A percentile compares a stretch with the other conserved stretches of the same genome.
phyloP scores from a whole-genome alignment of 2,329 filamentous ascomycete genomes.

The Tolypocladium inflatum region DNA sequence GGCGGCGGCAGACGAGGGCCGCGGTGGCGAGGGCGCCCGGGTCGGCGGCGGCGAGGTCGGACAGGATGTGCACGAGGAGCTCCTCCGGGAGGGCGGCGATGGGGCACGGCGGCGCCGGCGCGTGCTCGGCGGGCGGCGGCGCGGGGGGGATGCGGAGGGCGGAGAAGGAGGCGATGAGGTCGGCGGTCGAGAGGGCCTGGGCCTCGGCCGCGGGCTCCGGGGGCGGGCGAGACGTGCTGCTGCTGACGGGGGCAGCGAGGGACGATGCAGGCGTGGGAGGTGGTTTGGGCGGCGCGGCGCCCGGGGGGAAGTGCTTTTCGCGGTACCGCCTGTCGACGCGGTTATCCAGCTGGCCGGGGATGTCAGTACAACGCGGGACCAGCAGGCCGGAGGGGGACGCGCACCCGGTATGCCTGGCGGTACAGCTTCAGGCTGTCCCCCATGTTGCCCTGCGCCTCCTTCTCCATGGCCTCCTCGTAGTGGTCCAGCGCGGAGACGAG shows the following conservation, averaged over 20 bases:
- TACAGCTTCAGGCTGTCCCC: constrained; percentile 86
- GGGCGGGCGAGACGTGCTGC: background rate
- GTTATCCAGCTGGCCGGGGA: constrained; percentile 59
- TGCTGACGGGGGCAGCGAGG: constrained; percentile 4
- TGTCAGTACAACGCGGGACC: constrained; percentile 1
- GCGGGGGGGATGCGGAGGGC: constrained; percentile 57
- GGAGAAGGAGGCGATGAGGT: constrained; percentile 71
- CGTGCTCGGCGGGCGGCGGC: constrained; percentile 61
- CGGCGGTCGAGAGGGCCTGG: constrained; percentile 44
- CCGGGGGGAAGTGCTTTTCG: constrained; percentile 81
- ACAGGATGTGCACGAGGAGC: constrained; percentile 70
- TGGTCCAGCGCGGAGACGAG: constrained; percentile 78
- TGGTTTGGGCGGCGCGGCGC: constrained; percentile 38
- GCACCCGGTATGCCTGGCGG: constrained; percentile 77
- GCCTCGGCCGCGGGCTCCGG: constrained; percentile 28
- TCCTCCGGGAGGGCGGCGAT: constrained; percentile 73
- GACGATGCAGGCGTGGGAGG: constrained; percentile 7
- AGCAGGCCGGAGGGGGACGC: constrained; percentile 2
- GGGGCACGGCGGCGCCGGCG: constrained; percentile 66
- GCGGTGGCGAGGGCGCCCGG: constrained; percentile 68
- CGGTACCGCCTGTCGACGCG: constrained; percentile 79
- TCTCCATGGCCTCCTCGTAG: constrained; percentile 85
- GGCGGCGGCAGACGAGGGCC: constrained; percentile 72
- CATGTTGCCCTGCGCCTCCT: constrained; percentile 73
- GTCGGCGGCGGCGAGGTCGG: constrained; percentile 62